Evolutionary conservation across 2,329 filamentous ascomycete species (phyloP).

Genomic region (Aspergillus pseudoterreus): DNA sequence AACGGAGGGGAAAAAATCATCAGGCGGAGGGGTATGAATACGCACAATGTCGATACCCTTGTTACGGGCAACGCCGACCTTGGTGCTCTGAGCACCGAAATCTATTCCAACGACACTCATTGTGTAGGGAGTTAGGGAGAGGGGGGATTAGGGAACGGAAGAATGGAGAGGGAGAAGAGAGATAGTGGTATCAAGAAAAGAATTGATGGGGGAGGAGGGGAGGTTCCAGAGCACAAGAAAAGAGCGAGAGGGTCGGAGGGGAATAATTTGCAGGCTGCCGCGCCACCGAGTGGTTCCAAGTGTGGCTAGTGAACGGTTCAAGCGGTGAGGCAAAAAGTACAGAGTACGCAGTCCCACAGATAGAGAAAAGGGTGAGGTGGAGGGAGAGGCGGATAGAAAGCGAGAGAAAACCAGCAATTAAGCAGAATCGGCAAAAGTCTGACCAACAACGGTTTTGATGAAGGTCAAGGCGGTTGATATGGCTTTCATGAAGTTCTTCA

Average conservation of each 20-base stretch:
- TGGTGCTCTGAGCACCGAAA: slow-evolving; percentile 94
- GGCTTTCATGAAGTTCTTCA: slow-evolving; percentile 7
- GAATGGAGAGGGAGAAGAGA: slow-evolving; percentile 19
- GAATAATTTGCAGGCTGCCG: slow-evolving; percentile 39
- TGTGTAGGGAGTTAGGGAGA: slow-evolving; percentile 29
- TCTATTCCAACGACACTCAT: slow-evolving; percentile 76
- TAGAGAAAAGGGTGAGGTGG: too few species aligned
- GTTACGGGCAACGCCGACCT: slow-evolving; percentile 95
- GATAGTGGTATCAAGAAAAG: slow-evolving; percentile 8
- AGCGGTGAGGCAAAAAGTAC: not conserved
- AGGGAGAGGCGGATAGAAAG: too few species aligned
- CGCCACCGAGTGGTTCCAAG: slow-evolving; percentile 20
- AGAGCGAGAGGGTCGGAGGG: slow-evolving; percentile 25
- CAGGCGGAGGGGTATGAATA: slow-evolving; percentile 38
- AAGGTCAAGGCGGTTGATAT: not conserved
- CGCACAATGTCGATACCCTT: slow-evolving; percentile 97
- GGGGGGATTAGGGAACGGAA: slow-evolving; percentile 13
- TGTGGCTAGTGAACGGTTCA: not conserved
- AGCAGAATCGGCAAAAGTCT: too few species aligned
- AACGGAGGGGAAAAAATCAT: not conserved
- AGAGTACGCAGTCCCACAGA: slow-evolving; percentile 1
- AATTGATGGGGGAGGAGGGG: slow-evolving; percentile 4
- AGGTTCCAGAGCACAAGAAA: slow-evolving; percentile 12
- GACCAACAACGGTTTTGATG: not conserved
- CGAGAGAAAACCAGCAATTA: too few species aligned